These are phyloP conservation scores for Hortaea sp. DNA, from an alignment of 2,329 filamentous ascomycete species.

Conservation along the genomic window DNA sequence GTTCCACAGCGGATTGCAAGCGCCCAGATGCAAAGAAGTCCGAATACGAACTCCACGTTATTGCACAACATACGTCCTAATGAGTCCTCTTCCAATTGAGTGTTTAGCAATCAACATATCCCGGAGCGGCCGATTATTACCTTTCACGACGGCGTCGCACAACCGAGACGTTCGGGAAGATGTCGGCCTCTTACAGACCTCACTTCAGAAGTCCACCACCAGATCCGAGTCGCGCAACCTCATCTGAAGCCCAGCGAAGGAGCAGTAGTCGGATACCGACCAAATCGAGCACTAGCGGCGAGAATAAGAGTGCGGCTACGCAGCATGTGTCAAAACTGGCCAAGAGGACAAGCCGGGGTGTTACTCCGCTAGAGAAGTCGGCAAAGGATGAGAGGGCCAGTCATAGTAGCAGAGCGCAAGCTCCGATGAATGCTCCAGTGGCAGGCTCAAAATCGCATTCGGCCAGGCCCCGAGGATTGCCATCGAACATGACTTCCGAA, in stretches of 20 bases:
- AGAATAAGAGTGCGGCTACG: constrained; percentile 9
- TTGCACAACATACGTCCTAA: constrained; percentile 5
- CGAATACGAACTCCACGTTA: constrained; percentile 6
- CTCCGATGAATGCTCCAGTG: constrained; percentile 4
- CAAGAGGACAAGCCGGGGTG: constrained; percentile 15
- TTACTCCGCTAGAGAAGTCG: constrained; percentile 6
- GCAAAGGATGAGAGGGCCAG: constrained; percentile 8
- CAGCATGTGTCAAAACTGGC: constrained; percentile 18
- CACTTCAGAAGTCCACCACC: constrained; percentile 3
- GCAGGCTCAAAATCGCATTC: too few relatives aligned
- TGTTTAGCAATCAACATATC: neutral
- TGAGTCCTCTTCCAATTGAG: constrained; percentile 2
- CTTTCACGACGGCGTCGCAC: too few relatives aligned
- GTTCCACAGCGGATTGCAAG: constrained; percentile 2
- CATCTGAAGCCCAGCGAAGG: neutral
- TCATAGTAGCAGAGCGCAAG: constrained; percentile 7
- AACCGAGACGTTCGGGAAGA: constrained; percentile 1
- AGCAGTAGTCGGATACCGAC: constrained; percentile 15
- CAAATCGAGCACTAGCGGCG: constrained; percentile 2
- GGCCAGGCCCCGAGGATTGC: too few relatives aligned
- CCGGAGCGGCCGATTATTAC: too few relatives aligned
- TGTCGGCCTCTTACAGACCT: constrained; percentile 10
- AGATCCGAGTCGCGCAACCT: neutral
- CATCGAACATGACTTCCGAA: too few relatives aligned
- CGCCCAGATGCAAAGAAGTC: constrained; percentile 1